Percentiles rank a stretch among this genome's conserved stretches.
Conservation (phyloP, 768 basidiomycete species). For the Amanita rimosa region DNA sequence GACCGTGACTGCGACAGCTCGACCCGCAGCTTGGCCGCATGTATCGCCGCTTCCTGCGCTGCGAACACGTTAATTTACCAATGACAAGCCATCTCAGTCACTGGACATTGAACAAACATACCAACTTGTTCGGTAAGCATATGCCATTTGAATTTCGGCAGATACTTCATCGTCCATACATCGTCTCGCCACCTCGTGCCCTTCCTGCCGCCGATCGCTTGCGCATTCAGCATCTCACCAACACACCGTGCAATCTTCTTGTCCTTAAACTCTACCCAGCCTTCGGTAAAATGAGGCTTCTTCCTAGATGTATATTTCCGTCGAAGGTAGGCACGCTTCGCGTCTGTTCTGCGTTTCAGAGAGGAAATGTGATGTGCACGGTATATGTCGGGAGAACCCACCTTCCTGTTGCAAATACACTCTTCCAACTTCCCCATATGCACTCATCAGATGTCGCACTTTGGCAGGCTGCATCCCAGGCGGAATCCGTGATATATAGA, state of each 20-base stretch:
- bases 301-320: slow-evolving; percentile 75
- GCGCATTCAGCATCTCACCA: slow-evolving; percentile 93
- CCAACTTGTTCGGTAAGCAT: slow-evolving; percentile 99
- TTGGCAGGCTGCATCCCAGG: slow-evolving; percentile 97
- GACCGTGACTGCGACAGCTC: slow-evolving; percentile 80
- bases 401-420: slow-evolving; percentile 94
- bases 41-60: slow-evolving; percentile 92
- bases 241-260: slow-evolving; percentile 84
- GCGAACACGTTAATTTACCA: neutral
- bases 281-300: slow-evolving; percentile 85
- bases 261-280: slow-evolving; percentile 97
- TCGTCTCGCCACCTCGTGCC: slow-evolving; percentile 89
- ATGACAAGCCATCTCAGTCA: neutral
- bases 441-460: slow-evolving; percentile 86
- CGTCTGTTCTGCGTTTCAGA: slow-evolving; percentile 34
- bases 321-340: slow-evolving; percentile 79
- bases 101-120: slow-evolving; percentile 38
- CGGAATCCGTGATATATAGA: slow-evolving; percentile 94
- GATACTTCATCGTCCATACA: slow-evolving; percentile 99
- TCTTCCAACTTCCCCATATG: slow-evolving; percentile 82
- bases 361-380: neutral
- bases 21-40: slow-evolving; percentile 80
- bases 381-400: slow-evolving; percentile 19
- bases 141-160: slow-evolving; percentile 97
- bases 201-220: slow-evolving; percentile 91